Evolutionary conservation across 176 grass and related monocot genomes (phyloP).

Genomic region (Otatea glauca): DNA sequence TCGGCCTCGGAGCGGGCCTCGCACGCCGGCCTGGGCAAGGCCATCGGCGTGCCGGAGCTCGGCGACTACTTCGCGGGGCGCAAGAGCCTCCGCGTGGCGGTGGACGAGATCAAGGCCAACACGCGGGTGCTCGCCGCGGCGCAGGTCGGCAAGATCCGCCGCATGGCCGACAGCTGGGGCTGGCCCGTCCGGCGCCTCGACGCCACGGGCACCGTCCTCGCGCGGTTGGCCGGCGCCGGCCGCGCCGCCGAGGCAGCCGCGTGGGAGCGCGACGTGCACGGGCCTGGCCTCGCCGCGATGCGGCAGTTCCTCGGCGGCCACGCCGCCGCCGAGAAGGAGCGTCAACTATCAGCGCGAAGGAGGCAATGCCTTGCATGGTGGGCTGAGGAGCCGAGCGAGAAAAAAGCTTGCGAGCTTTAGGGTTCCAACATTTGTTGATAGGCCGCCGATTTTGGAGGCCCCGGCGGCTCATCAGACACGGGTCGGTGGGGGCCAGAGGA

Average conservation of each 20-base stretch:
- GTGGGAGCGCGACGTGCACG: slow-evolving; percentile 73
- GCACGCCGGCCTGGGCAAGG: slow-evolving; percentile 72
- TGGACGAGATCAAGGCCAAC: slow-evolving; percentile 83
- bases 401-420: slow-evolving; percentile 42
- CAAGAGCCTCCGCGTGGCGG: slow-evolving; percentile 44
- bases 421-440: slow-evolving; percentile 21
- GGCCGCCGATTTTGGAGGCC: slow-evolving; percentile 49
- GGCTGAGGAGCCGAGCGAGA: not conserved
- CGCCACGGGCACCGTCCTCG: slow-evolving; percentile 61
- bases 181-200: slow-evolving; percentile 76
- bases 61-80: slow-evolving; percentile 53
- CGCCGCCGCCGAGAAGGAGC: not conserved
- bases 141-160: slow-evolving; percentile 77
- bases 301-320: slow-evolving; percentile 50
- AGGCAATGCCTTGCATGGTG: slow-evolving; percentile 53
- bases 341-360: slow-evolving; percentile 5
- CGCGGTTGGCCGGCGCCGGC: slow-evolving; percentile 53
- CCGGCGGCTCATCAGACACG: slow-evolving; percentile 29
- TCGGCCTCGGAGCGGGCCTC: slow-evolving; percentile 48
- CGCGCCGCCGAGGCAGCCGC: slow-evolving; percentile 37
- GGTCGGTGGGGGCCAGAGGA: not conserved
- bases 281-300: slow-evolving; percentile 60
- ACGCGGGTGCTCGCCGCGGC: slow-evolving; percentile 70
- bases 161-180: slow-evolving; percentile 57
- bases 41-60: slow-evolving; percentile 88